Percentiles rank a stretch among this genome's conserved stretches.
Evolutionary conservation across 371 early-diverging fungal species (phyloP).

Genomic region (Mucor circinelloides): DNA sequence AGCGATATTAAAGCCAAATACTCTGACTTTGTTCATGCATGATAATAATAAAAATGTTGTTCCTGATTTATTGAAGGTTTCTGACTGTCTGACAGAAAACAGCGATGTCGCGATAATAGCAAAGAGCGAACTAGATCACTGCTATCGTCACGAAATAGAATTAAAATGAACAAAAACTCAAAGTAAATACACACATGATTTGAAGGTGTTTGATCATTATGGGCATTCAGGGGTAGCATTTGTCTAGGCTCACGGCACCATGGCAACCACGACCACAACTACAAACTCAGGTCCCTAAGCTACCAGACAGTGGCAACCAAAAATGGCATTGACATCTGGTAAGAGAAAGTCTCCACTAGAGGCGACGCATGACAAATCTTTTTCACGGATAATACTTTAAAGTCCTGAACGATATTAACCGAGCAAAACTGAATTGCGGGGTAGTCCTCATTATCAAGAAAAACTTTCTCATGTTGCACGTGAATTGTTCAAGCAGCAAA

Average conservation of each 20-base stretch:
- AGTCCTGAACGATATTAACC: background rate
- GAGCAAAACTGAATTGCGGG: slow-evolving; percentile 11
- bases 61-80: background rate
- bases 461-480: slow-evolving; percentile 16
- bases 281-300: background rate
- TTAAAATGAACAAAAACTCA: background rate
- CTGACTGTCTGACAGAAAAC: background rate
- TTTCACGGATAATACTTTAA: slow-evolving; percentile 1
- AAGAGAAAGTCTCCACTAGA: background rate
- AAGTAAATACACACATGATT: background rate
- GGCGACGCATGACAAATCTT: slow-evolving; percentile 1
- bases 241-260: background rate
- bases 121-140: background rate
- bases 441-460: background rate
- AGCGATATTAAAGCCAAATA: background rate
- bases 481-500: slow-evolving; percentile 12
- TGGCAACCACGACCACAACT: background rate
- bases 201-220: too few species aligned
- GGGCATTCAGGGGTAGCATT: background rate
- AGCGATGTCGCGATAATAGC: background rate
- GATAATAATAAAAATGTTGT: background rate
- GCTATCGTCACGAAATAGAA: background rate
- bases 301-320: background rate
- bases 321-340: too few species aligned
- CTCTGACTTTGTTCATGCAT: background rate